phyloP scores from a whole-genome alignment of 2,329 filamentous ascomycete species.

The Amphichorda felina region DNA sequence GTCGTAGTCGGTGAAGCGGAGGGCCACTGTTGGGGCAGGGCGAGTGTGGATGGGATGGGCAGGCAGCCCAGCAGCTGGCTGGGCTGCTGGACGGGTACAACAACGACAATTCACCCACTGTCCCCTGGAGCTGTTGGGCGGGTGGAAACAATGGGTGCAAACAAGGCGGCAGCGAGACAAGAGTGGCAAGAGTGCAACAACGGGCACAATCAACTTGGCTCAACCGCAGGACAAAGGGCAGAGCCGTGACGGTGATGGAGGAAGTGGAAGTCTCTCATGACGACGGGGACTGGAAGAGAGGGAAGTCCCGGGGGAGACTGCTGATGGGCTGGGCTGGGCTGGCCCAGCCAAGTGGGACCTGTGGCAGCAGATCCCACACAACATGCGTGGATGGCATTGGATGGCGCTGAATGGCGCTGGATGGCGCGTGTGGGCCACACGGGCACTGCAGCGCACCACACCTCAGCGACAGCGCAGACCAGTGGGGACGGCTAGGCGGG shows the following conservation, averaged over 20 bases:
- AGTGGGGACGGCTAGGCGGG: too few relatives aligned
- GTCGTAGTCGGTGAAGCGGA: neutral
- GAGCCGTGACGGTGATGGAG: neutral
- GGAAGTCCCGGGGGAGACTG: neutral
- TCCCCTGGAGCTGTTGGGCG: neutral
- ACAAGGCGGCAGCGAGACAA: neutral
- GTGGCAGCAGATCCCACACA: too few relatives aligned
- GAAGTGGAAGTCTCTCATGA: conserved; percentile 2
- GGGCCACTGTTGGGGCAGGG: neutral
- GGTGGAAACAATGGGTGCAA: neutral
- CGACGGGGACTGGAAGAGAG: conserved; percentile 1
- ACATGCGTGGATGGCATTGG: too few relatives aligned
- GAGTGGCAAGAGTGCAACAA: neutral
- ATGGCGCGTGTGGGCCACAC: too few relatives aligned
- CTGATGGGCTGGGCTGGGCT: too few relatives aligned
- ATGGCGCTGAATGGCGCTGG: too few relatives aligned
- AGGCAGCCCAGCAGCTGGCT: conserved; percentile 4
- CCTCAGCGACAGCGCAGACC: too few relatives aligned
- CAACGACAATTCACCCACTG: neutral
- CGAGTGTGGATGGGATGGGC: neutral
- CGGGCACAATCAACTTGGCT: neutral
- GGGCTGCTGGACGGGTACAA: conserved; percentile 1
- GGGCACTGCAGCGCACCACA: too few relatives aligned
- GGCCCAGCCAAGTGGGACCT: too few relatives aligned
- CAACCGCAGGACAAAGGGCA: neutral